Base-by-base conservation (phyloP, 352 stramenopile genomes). In the Globisporangium recalcitrans region DNA sequence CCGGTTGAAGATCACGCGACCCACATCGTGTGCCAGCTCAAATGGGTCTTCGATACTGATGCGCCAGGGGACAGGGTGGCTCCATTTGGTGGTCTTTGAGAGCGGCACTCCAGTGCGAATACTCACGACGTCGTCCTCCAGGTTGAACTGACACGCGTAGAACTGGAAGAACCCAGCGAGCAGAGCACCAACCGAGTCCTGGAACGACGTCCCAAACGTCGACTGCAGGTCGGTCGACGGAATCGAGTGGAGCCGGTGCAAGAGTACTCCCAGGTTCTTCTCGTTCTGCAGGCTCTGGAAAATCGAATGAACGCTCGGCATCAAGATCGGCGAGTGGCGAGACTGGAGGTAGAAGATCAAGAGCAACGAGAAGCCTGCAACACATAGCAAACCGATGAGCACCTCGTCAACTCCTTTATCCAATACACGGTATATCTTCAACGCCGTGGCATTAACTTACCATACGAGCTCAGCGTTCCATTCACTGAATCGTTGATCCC, bases 81-180 rank as follows among this genome's bases (percentile, higher is more conserved):
- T 86, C 81, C 84, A 92, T 47, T 85, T 93, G 14, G 77, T 82
- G 38, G 74, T 77, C 63, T 91, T 91, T 1, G 80, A 77, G 54
- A 93, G 64, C 8, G 76, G 34, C 3, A 68, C 68, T 11, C 82
- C 94, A 16, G 78, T 81, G 10, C 96, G 86, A 14, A 99, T 78
- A 60, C 89, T 98, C 49, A 99, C 91, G 5, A 99, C 93, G 22
- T 96, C 72, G 49, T 95, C 80, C 49, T 97, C 92, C 68, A 95
- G 90, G 74, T 99, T 96, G 66, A 99, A 98, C 42, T 98, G 82
- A 49, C 80, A 91, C 3, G 91, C 88, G 73, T 97, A 99, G 68
- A 98, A 99, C 21, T 91, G 83, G 73, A 99, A 99, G 79, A 99
- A 99, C 0, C 89, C 93, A 22, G 88, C 78, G 13, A 99, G 84